phyloP scores from a whole-genome alignment of 495 filamentous ascomycete genomes.

The Penicillium canariense region DNA sequence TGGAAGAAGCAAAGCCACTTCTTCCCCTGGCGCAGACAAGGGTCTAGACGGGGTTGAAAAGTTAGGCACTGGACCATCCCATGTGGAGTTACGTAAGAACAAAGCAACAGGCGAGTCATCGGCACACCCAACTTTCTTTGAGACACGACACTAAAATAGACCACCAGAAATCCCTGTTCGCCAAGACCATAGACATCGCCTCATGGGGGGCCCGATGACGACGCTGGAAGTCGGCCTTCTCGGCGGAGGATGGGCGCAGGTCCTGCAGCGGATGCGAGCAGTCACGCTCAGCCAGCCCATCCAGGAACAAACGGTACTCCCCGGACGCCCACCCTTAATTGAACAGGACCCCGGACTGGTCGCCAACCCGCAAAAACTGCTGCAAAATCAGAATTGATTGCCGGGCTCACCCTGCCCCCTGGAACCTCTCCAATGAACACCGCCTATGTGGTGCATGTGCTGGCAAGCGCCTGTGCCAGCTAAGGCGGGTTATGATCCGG shows the following conservation, averaged over 20 bases:
- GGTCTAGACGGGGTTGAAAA: not conserved
- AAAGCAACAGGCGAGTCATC: not conserved
- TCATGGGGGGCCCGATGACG: not conserved
- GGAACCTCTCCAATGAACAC: slow-evolving; percentile 13
- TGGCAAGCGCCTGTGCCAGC: slow-evolving; percentile 16
- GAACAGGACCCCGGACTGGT: not conserved
- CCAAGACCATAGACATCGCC: not conserved
- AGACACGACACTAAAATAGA: not conserved
- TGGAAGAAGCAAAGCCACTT: not conserved
- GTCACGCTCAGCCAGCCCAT: slow-evolving; percentile 4
- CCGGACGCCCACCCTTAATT: slow-evolving; percentile 10
- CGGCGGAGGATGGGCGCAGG: not conserved
- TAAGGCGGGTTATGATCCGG: not conserved
- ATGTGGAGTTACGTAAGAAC: not conserved
- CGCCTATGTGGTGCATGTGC: slow-evolving; percentile 10
- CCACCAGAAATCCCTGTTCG: not conserved
- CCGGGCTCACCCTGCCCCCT: not conserved
- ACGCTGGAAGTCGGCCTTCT: not conserved
- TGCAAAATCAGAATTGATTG: not conserved
- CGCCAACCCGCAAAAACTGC: not conserved
- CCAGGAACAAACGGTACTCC: slow-evolving; percentile 15
- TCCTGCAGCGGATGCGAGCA: not conserved
- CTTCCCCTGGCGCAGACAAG: not conserved
- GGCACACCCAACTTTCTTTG: not conserved
- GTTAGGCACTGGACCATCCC: not conserved